Percentiles rank a stretch among this genome's conserved stretches.
Evolutionary conservation across 2,329 filamentous ascomycete genomes (phyloP).

Genomic region (Clathrospora elynae): DNA sequence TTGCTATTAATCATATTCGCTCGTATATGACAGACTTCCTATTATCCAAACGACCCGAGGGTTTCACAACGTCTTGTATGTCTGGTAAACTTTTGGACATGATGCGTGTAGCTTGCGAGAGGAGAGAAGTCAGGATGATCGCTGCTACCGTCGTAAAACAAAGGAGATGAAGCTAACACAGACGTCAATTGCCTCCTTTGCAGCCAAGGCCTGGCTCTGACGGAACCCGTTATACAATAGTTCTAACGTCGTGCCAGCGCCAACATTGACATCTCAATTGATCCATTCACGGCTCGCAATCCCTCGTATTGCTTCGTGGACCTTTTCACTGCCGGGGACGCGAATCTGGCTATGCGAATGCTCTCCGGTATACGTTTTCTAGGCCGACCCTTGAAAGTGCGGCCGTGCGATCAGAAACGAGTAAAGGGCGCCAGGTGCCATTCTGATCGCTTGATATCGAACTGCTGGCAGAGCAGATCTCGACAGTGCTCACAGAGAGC

Average conservation of each 20-base stretch:
- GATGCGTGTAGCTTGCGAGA: too few species aligned
- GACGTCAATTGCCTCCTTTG: too few species aligned
- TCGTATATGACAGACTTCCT: too few species aligned
- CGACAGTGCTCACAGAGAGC: too few species aligned
- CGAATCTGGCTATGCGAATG: conserved; percentile 61
- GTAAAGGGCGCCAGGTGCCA: background rate
- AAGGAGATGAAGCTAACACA: too few species aligned
- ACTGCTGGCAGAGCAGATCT: background rate
- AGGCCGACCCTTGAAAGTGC: conserved; percentile 66
- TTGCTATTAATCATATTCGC: too few species aligned
- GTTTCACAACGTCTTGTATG: too few species aligned
- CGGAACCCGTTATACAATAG: background rate
- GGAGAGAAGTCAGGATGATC: too few species aligned
- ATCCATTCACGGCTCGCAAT: conserved; percentile 70
- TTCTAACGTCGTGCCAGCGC: conserved; percentile 38
- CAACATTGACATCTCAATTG: conserved; percentile 70
- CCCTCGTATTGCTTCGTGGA: conserved; percentile 78
- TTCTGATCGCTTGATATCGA: background rate
- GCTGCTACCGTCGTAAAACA: too few species aligned
- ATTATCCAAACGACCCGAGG: too few species aligned
- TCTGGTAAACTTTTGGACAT: too few species aligned
- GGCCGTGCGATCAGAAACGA: conserved; percentile 38
- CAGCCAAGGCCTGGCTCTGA: background rate
- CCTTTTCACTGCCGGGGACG: conserved; percentile 62
- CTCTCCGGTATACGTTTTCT: conserved; percentile 62